Evolutionary conservation across 2,329 filamentous ascomycete species (phyloP), one percentile per base, ranked within the genome.

Genomic region (Pyricularia grisea): DNA sequence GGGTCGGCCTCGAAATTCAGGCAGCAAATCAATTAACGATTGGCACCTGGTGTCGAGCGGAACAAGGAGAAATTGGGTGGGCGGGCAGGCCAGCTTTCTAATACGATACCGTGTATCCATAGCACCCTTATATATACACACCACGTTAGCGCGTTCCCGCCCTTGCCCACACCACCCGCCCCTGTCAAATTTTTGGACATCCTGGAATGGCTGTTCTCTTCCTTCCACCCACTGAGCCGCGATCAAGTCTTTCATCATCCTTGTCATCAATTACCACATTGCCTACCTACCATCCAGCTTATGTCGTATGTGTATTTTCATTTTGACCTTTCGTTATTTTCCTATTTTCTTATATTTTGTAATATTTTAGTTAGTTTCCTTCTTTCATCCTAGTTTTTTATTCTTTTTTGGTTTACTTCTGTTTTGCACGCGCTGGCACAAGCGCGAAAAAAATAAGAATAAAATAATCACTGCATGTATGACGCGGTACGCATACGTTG

Each of bases 101-200:
- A 75, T 75, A 75, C 74, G 73, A 73, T 61, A 61, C 58, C 58
- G 58, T 61, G 67, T 67, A 68, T 68, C 67, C 67, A 61, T 61
- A 61, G 58, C 58, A 61, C 58, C 58, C 71, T 72, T 75, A 75
- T 75, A 75, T 76, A 75, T 76, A 75, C 75, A 76, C 73, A 74
- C 74, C 72, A 63, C 60, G 33, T 68, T 72, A 72, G 71, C 71
- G 71, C 68, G 66, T 61, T 36, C 30, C 65, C 65, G 36, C 65
- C 67, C 50, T 33, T 33, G 66, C 50, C 66, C 25, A 17, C 55
- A 55, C 66, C 66, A 50, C 66, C 50, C 55, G 66, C 55, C 66
- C 66, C 42, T 58, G 55, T 67, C 66, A 27, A 27, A 12, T 25
- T 61, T 27, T 61, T 50, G 42, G 20, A 50, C 70, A 72, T 69